Base-by-base conservation (phyloP, 208 protist genomes). In the Trypanosoma theileri region DNA sequence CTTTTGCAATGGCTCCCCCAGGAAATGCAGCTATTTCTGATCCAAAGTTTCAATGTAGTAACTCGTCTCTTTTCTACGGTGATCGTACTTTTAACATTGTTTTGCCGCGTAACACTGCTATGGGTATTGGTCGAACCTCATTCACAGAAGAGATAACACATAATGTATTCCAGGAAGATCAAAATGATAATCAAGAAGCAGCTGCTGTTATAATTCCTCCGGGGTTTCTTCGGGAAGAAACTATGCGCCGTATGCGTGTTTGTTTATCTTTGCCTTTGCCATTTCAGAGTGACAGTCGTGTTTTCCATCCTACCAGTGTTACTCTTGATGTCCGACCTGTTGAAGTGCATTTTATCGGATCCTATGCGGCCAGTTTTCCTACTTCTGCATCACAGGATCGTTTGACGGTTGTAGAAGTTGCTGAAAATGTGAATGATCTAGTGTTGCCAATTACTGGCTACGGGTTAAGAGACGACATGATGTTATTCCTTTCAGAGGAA, bases 211-310 rank as follows among this genome's bases (percentile, higher is more conserved):
- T 92, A 19, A 64, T 89, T 17, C 84, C 86, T 11, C 81, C 79
- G 0, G 75, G 76, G 24, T 89, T 85, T 75, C 70, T 92, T 9
- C 21, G 28, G 13, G 58, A 79, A 19, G 79, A 82, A 56, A 82
- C 78, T 17, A 66, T 69, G 19, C 77, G 78, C 3, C 79, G 73
- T 48, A 83, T 92, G 79, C 86, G 80, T 56, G 22, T 92, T 28
- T 92, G 86, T 59, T 75, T 92, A n/a, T 92, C 86, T 40, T 70
- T 92, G 10, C 86, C 83, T 0, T 71, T 79, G 48, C 73, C 81
- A 8, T 92, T 92, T 76, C 59, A 73, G 24, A 71, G 51, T 21
- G 48, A 66, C 12, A 70, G 65, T 31, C 81, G 80, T 26, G 69
- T 78, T 10, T 87, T 84, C 46, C 45, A 55, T 24, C 71, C 81